Conservation (phyloP, 2,329 filamentous ascomycete genomes). For the Coniella vitis region DNA sequence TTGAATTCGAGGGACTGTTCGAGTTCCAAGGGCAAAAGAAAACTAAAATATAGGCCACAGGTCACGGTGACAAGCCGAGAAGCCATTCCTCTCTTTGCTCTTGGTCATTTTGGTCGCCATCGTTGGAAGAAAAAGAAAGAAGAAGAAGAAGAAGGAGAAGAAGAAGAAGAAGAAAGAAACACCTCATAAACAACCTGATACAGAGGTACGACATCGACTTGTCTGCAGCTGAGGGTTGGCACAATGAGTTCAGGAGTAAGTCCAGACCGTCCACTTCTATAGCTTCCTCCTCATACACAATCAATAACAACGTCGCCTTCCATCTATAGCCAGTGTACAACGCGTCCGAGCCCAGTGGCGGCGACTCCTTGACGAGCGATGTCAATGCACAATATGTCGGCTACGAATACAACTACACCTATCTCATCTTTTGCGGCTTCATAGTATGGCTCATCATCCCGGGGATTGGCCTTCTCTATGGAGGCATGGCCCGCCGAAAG, state of each 20-base stretch:
- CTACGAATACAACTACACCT: slow-evolving; percentile 55
- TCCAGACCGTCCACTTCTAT: not conserved
- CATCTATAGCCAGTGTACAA: slow-evolving; percentile 16
- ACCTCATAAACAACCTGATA: no score
- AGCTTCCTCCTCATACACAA: no score
- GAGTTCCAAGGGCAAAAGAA: no score
- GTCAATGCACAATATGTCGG: slow-evolving; percentile 48
- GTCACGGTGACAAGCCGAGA: no score
- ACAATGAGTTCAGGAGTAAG: slow-evolving; percentile 13
- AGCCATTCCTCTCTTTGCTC: no score
- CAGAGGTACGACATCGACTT: no score
- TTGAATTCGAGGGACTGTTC: no score
- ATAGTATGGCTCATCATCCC: slow-evolving; percentile 63
- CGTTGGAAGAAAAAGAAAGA: no score
- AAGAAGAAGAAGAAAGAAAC: no score
- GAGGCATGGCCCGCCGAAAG: slow-evolving; percentile 56
- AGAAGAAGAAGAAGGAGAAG: no score
- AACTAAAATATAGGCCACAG: no score
- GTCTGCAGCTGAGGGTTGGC: not conserved
- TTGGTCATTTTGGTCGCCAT: no score
- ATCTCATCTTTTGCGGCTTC: slow-evolving; percentile 50
- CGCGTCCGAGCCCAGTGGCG: slow-evolving; percentile 20
- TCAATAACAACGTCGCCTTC: not conserved
- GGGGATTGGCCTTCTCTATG: slow-evolving; percentile 58
- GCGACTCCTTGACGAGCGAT: slow-evolving; percentile 21